These are phyloP conservation scores for Cyanidioschyzon merolae DNA, from an alignment of 23 red algal genomes.

Conservation along the genomic window DNA sequence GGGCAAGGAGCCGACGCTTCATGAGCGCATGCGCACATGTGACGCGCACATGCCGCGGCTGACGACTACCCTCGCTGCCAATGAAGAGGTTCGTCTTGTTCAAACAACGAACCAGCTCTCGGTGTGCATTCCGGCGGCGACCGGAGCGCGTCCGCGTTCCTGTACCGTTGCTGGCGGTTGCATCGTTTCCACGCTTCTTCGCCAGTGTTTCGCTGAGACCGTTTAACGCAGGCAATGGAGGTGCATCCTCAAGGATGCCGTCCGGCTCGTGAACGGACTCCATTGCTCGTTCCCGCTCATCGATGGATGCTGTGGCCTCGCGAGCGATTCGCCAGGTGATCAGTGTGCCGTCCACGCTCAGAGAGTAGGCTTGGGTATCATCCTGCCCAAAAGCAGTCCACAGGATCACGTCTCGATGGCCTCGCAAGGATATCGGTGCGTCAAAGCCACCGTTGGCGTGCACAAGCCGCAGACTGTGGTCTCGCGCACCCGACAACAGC, in stretches of 20 bases:
- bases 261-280: no score
- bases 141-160: neutral
- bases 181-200: neutral
- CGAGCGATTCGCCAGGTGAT: neutral
- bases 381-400: neutral
- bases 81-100: slow-evolving; percentile 5
- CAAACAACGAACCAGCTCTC: neutral
- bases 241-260: neutral
- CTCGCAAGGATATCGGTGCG: neutral
- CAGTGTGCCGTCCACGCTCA: neutral
- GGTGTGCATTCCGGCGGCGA: neutral
- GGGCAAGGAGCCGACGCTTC: slow-evolving; percentile 10
- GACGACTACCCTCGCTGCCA: neutral
- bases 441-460: neutral
- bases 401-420: neutral
- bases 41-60: neutral
- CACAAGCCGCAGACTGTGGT: slow-evolving; percentile 3
- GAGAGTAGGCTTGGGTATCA: neutral
- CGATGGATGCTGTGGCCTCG: neutral
- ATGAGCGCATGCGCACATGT: neutral
- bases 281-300: neutral
- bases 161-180: neutral
- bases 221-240: neutral
- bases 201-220: neutral
- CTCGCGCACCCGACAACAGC: neutral